Conservation (phyloP, 495 filamentous ascomycete species). For the Neurospora discreta region DNA sequence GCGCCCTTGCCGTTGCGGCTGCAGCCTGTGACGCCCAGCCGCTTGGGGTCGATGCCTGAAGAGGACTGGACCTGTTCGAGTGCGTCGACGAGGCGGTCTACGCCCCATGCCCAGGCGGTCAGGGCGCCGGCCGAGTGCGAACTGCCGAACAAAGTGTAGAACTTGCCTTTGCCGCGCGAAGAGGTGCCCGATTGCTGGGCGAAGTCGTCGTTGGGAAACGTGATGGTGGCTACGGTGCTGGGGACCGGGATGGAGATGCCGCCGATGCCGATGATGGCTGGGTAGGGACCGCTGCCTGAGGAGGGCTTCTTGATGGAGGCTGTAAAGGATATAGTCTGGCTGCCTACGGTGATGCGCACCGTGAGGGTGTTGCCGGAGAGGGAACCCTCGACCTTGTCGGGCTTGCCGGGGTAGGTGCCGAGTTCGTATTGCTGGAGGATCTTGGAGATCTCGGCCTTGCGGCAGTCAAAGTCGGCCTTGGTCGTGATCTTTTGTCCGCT, state of each 20-base stretch:
- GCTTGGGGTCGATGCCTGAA: conserved; percentile 39
- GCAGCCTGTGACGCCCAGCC: conserved; percentile 41
- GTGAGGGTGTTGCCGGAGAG: conserved; percentile 28
- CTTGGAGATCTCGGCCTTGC: conserved; percentile 37
- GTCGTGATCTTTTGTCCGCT: conserved; percentile 33
- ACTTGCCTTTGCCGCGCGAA: conserved; percentile 35
- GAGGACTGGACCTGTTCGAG: conserved; percentile 34
- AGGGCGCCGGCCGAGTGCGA: conserved; percentile 38
- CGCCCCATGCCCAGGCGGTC: conserved; percentile 45
- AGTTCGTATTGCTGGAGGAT: conserved; percentile 44
- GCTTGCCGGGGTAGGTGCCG: conserved; percentile 33
- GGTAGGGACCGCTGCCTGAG: conserved; percentile 29
- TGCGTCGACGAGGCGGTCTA: conserved; percentile 41
- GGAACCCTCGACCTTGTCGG: conserved; percentile 33
- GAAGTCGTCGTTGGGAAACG: conserved; percentile 39
- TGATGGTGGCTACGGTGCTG: conserved; percentile 34
- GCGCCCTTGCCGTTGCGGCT: conserved; percentile 47
- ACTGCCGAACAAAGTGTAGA: conserved; percentile 41
- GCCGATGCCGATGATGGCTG: conserved; percentile 41
- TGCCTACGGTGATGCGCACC: conserved; percentile 34
- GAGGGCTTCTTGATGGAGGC: conserved; percentile 32
- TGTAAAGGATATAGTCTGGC: conserved; percentile 37
- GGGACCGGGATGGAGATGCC: conserved; percentile 37
- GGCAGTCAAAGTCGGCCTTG: conserved; percentile 39
- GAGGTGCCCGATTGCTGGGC: conserved; percentile 26